Evolutionary conservation across 768 basidiomycete species (phyloP), one percentile per base, ranked within the genome.

Genomic region (Phylloporus sp.): DNA sequence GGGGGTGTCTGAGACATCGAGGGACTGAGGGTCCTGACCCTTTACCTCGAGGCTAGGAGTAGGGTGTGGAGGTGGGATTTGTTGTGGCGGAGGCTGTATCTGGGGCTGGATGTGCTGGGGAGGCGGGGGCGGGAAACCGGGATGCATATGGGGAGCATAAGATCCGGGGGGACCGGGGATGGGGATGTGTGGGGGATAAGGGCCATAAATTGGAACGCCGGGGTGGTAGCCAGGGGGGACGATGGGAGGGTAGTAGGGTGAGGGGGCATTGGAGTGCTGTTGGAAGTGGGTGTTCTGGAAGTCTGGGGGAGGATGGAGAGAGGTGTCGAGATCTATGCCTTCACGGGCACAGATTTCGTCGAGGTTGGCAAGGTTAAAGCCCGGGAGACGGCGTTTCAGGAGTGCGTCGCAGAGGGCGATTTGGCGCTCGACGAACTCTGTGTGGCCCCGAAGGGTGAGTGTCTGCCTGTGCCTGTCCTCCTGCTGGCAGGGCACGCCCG

Each of bases 381-480:
- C 80, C 0, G 85, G 83, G 48, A 84, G 74, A 59, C 81, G 81
- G 20, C 80, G 81, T 70, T 88, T 88, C 61, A 93, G 80, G 40
- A 93, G 81, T 16, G 84, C 84, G 55, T 84, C 81, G 62, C 89
- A 91, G 56, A 89, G 86, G 1, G 79, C 74, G 44, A 93, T 79
- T 73, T 89, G 85, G 58, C 82, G 80, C 73, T 93, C 91, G 67
- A 93, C 71, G 54, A 78, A 85, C 64, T 91, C 90, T 0, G 88
- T 86, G 69, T 92, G 85, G 31, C 90, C 91, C 35, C 91, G 77
- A 2, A 86, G 87, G 45, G 89, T 91, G 61, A 93, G 80, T 1
- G 86, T 90, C 77, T 91, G 88, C 35, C 90, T 76, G 70, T 93
- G 89, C 42, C 91, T 76, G 73, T 93, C 91, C 63, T 93, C 91